phyloP scores from a whole-genome alignment of 345 rosid genomes.

The Eucalyptus marginata region DNA sequence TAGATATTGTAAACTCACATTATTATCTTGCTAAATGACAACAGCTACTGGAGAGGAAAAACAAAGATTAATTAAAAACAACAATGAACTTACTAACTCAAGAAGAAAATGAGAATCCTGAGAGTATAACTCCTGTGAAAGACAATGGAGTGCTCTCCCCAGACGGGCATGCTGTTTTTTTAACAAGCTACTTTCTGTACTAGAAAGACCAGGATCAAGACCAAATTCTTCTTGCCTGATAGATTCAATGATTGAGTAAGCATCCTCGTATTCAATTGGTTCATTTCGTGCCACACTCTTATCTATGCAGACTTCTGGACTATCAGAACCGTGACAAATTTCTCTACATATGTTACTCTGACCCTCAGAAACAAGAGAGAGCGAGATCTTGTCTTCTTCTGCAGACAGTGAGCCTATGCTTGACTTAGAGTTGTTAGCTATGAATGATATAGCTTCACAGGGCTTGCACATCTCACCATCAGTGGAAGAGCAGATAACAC shows the following conservation, averaged over 20 bases:
- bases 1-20: background rate
- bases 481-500: slow-evolving; percentile 17
- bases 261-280: slow-evolving; percentile 16
- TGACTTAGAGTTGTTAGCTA: slow-evolving; percentile 3
- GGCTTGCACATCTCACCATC: background rate
- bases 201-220: slow-evolving; percentile 52
- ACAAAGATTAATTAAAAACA: background rate
- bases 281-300: slow-evolving; percentile 7
- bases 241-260: slow-evolving; percentile 46
- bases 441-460: slow-evolving; percentile 2
- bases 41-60: background rate
- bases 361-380: slow-evolving; percentile 4
- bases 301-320: slow-evolving; percentile 7
- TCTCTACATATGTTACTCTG: slow-evolving; percentile 6
- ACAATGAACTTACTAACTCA: slow-evolving; percentile 59
- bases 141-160: slow-evolving; percentile 92
- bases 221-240: slow-evolving; percentile 91
- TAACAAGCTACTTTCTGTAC: slow-evolving; percentile 53
- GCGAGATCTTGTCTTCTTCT: background rate
- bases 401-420: slow-evolving; percentile 2
- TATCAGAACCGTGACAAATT: slow-evolving; percentile 2
- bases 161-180: slow-evolving; percentile 93
- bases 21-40: background rate
- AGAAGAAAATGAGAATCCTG: slow-evolving; percentile 98
- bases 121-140: slow-evolving; percentile 91